These are phyloP conservation scores for Cynanchum wilfordii DNA, from an alignment of 257 asterid genomes.

Conservation along the genomic window DNA sequence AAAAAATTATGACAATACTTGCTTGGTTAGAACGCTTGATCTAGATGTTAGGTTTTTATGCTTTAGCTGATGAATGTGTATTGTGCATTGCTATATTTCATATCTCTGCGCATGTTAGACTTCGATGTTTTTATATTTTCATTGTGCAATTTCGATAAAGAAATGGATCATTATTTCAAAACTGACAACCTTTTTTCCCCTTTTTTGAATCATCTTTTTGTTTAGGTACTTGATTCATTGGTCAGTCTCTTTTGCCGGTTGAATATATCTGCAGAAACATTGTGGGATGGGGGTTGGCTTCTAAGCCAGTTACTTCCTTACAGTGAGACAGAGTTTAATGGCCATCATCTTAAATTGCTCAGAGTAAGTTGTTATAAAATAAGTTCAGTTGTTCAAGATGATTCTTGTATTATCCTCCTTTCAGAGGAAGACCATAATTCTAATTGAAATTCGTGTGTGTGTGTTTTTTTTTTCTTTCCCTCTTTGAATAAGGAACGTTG, in stretches of 20 bases:
- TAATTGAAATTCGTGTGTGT: neutral
- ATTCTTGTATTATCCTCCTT: neutral
- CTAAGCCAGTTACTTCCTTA: constrained; percentile 92
- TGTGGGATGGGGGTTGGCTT: constrained; percentile 99
- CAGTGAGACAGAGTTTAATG: constrained; percentile 71
- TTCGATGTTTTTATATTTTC: neutral
- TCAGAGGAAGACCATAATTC: neutral
- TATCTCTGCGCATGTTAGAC: neutral
- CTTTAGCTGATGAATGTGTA: neutral
- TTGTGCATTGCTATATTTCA: neutral
- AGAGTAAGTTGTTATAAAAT: constrained; percentile 45
- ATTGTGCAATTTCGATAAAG: neutral
- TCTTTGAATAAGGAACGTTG: too few relatives aligned
- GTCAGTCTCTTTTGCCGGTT: constrained; percentile 94
- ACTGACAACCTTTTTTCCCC: neutral
- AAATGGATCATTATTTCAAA: neutral
- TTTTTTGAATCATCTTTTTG: constrained; percentile 20
- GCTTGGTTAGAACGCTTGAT: neutral
- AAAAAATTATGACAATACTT: neutral
- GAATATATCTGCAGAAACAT: constrained; percentile 82
- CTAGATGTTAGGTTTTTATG: neutral
- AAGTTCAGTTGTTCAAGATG: constrained; percentile 1
- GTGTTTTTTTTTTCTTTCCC: too few relatives aligned
- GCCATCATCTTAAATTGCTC: constrained; percentile 62
- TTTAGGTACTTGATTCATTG: constrained; percentile 88